A percentile compares a stretch with the other conserved stretches of the same genome.
These are phyloP conservation scores for Centaurea solstitialis DNA, from an alignment of 129 eudicot genomes.

Conservation along the genomic window DNA sequence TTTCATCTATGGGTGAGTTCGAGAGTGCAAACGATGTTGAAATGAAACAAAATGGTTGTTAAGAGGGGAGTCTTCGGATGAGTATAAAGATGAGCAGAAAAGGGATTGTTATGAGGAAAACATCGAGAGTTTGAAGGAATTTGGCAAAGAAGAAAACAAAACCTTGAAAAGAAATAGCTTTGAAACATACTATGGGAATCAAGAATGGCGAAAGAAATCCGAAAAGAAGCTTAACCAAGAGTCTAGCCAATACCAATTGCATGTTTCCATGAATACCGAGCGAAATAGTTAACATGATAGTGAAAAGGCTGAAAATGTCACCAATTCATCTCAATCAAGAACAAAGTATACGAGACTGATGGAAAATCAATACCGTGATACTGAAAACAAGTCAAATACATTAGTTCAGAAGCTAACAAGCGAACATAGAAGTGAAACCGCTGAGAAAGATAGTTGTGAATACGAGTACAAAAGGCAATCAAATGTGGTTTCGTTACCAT, in stretches of 20 bases:
- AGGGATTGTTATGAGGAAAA: constrained; percentile 33
- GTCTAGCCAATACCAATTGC: constrained; percentile 37
- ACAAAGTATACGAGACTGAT: constrained; percentile 40
- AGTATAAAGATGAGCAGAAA: constrained; percentile 31
- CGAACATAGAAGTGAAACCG: constrained; percentile 16
- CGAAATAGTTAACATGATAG: constrained; percentile 25
- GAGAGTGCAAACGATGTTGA: constrained; percentile 52
- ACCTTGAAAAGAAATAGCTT: constrained; percentile 27
- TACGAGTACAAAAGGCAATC: constrained; percentile 39
- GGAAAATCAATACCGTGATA: constrained; percentile 33
- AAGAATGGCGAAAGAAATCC: constrained; percentile 73
- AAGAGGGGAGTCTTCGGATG: constrained; percentile 46
- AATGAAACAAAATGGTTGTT: constrained; percentile 25
- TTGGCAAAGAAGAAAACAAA: constrained; percentile 30
- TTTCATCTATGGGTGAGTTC: constrained; percentile 57
- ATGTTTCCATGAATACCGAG: constrained; percentile 26
- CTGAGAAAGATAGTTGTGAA: constrained; percentile 30
- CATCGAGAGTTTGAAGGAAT: constrained; percentile 21
- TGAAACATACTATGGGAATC: constrained; percentile 34
- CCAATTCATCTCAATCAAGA: constrained; percentile 40
- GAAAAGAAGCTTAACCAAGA: constrained; percentile 72
- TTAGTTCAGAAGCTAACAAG: constrained; percentile 32
- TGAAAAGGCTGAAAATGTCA: constrained; percentile 29
- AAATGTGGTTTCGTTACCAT: constrained; percentile 27
- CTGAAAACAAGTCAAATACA: constrained; percentile 27